A percentile compares a stretch with the other conserved stretches of the same genome.
phyloP scores from a whole-genome alignment of 2,329 filamentous ascomycete species.

The Claviceps arundinis region DNA sequence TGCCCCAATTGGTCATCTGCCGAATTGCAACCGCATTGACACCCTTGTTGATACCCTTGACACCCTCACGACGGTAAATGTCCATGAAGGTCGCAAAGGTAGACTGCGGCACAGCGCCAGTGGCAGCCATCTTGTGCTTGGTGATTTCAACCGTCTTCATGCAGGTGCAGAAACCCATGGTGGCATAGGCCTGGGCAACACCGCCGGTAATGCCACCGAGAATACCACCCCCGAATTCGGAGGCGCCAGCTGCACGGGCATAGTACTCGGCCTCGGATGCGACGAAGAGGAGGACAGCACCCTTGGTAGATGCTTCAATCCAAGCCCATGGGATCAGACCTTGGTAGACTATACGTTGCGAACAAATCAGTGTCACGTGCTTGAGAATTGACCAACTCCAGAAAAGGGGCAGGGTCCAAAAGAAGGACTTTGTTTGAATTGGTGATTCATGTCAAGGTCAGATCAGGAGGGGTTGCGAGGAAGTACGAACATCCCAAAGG shows the following conservation, averaged over 20 bases:
- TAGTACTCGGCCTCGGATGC: constrained; percentile 97
- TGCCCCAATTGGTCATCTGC: constrained; percentile 99
- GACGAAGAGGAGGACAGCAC: constrained; percentile 96
- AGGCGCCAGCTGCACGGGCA: constrained; percentile 69
- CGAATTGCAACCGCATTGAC: constrained; percentile 97
- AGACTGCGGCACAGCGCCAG: constrained; percentile 72
- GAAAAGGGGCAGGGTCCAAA: neutral
- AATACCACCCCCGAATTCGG: constrained; percentile 81
- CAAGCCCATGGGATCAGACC: constrained; percentile 99
- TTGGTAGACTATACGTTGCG: constrained; percentile 86
- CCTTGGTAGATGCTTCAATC: constrained; percentile 99
- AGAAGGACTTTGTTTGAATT: neutral
- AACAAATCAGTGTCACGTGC: neutral
- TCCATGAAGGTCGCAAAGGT: constrained; percentile 94
- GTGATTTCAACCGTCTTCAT: constrained; percentile 99
- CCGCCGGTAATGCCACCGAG: constrained; percentile 82
- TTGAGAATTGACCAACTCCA: too few relatives aligned
- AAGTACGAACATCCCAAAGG: constrained; percentile 72
- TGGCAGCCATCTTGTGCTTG: constrained; percentile 82
- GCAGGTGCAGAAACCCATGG: constrained; percentile 99
- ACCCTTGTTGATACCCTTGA: constrained; percentile 92
- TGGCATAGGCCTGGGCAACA: constrained; percentile 95
- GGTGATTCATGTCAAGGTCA: neutral
- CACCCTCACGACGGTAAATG: constrained; percentile 90
- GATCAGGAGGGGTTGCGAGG: too few relatives aligned